Evolutionary conservation across 179 eudicot genomes (phyloP), one percentile per base, ranked within the genome.

Genomic region (Camellia oleifera): DNA sequence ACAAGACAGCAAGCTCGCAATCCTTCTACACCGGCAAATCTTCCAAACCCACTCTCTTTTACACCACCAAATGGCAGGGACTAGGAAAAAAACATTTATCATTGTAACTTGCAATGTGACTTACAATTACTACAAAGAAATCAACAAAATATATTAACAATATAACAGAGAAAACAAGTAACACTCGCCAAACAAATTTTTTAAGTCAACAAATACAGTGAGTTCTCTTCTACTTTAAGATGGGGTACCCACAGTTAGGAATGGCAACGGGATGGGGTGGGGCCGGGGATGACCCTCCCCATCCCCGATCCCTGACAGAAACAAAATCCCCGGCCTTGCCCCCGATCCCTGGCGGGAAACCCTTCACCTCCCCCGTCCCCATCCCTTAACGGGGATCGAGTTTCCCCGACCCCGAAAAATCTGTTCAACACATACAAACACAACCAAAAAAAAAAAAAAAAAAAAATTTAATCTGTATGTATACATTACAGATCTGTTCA

Each of bases 41-140:
- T 92, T 82, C 99, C 99, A 79, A 95, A 96, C 6, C 99, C 99
- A 74, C 99, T 96, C 53, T 96, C 94, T 86, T 94, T 96, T 44
- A 94, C 97, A 72, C 99, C 99, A 0, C 99, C 99, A 85, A 96
- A 96, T 53, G 99, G 99, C 83, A 96, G 87, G 68, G 99, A 96
- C 99, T 96, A 93, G 69, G 32, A 32, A 32, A 71, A 63, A 60
- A 77, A 83, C 7, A 18, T 52, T 26, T 44, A 65, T 26, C 50
- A 69, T 26, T 65, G 46, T 9, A 3, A 66, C 58, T 23, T 45
- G 54, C 46, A 50, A 80, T 17, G 66, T 14, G n/a, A 74, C 57
- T 74, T 44, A 15, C 50, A 60, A 6, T 46, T 4, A 74, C 23
- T 44, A 32, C 46, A 57, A 14, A 74, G 20, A 72, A 72, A 52